A percentile compares a stretch with the other conserved stretches of the same genome.
Evolutionary conservation across 75 land plant genomes (phyloP).

Genomic region (Cupressus sempervirens): DNA sequence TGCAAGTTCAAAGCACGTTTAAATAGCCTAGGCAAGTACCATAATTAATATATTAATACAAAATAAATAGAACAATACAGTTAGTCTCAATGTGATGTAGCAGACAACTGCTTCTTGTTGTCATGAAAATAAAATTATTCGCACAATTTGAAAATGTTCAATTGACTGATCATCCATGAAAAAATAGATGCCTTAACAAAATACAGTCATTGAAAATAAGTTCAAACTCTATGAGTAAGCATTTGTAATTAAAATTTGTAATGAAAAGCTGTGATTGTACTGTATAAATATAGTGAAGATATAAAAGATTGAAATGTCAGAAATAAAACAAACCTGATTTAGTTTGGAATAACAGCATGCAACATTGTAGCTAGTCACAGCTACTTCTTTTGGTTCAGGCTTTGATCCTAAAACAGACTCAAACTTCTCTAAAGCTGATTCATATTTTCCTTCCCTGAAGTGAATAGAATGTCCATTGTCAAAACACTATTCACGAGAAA

Average conservation of each 20-base stretch:
- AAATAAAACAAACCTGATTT: constrained; percentile 60
- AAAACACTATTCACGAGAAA: not conserved
- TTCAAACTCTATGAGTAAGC: not conserved
- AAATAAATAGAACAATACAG: not conserved
- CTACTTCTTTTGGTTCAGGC: constrained; percentile 66
- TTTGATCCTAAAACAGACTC: constrained; percentile 92
- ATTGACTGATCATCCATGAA: not conserved
- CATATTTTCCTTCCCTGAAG: constrained; percentile 61
- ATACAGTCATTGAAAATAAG: not conserved
- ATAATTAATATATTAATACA: not conserved
- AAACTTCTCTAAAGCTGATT: constrained; percentile 81
- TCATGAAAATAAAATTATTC: not conserved
- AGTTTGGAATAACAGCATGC: constrained; percentile 97
- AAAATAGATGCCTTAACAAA: not conserved
- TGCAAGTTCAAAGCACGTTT: not conserved
- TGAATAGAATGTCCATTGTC: constrained; percentile 3
- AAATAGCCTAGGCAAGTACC: not conserved
- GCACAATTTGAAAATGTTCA: not conserved
- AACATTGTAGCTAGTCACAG: constrained; percentile 94
- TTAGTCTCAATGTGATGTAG: not conserved
- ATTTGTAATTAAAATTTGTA: not conserved
- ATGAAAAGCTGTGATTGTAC: not conserved
- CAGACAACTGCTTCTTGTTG: not conserved
- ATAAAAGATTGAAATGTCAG: not conserved
- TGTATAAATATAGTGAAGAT: not conserved